Evolutionary conservation across 2,329 filamentous ascomycete genomes (phyloP), one percentile per base, ranked within the genome.

Genomic region (Acrodontium crateriforme): DNA sequence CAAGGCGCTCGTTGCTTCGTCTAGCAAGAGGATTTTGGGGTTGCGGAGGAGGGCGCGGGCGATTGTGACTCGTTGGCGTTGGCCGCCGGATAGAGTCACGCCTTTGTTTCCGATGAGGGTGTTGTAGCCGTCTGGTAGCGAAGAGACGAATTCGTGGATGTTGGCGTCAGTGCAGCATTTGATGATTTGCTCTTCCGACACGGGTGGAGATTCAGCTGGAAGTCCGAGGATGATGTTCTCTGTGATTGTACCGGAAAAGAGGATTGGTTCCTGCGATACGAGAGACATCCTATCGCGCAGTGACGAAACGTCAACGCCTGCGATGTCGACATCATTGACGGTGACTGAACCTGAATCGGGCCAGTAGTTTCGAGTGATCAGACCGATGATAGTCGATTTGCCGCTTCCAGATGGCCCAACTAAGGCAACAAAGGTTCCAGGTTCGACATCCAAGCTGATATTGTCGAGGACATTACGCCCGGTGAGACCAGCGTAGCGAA

Each of bases 331-430:
- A 4, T 40, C 42, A 25, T 56, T 53, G 45, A 71, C 67, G 1
- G 18, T 31, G 18, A 87, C 74, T 4, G 59, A 55, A 5, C 81
- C 81, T n/a, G 62, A 58, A 7, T 67, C 58, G 0, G 71, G 53
- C 27, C 82, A 71, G 49, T 85, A 85, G 53, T 85, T 84, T 6
- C 73, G 56, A 39, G 70, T 62, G 6, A 71, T 55, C 2, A 72
- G 55, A 2, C 57, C 56, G 18, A 87, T 69, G 23, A 81, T 72
- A 10, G 72, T 81, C 0, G 74, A 78, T 56, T 85, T 81, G 18
- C 77, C 77, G 33, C 73, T 78, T 1, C 76, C 76, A 1, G 71
- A 76, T 1, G 75, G 66, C 2, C 78, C 77, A 4, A 82, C 76
- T 1, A 82, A 59, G 1, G 74, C 77, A 1, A 69, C 73, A 43